A percentile compares a stretch with the other conserved stretches of the same genome.
phyloP scores from a whole-genome alignment of 192 early-diverging fungal species.

The Coemansia erecta region DNA sequence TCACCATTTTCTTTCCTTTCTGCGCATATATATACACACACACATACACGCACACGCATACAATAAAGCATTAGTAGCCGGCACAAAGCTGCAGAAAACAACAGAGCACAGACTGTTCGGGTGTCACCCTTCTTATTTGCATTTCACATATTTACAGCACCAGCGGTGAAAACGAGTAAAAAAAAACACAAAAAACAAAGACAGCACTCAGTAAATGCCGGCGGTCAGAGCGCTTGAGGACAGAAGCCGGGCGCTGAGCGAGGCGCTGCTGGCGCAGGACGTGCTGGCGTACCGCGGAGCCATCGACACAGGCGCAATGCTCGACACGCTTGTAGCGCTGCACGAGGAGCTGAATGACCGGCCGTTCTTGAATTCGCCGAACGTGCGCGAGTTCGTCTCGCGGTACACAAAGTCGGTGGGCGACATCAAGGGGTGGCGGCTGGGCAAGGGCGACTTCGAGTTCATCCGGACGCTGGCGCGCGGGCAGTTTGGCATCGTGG shows the following conservation, averaged over 20 bases:
- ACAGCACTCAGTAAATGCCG: constrained; percentile 7
- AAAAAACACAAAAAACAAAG: not conserved
- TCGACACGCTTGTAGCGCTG: constrained; percentile 41
- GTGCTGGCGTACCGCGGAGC: constrained; percentile 48
- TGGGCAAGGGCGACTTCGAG: constrained; percentile 48
- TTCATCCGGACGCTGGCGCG: constrained; percentile 46
- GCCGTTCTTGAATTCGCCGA: constrained; percentile 31
- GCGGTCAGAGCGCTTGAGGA: constrained; percentile 34
- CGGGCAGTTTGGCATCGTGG: constrained; percentile 59
- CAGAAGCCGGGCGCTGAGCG: constrained; percentile 27
- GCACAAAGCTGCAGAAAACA: too few relatives aligned
- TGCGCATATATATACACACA: not conserved
- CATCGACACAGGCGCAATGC: constrained; percentile 40
- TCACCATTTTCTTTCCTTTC: too few relatives aligned
- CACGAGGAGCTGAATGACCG: constrained; percentile 46
- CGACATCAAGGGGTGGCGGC: constrained; percentile 28
- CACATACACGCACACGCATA: not conserved
- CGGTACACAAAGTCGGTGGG: constrained; percentile 34
- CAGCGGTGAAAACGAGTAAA: too few relatives aligned
- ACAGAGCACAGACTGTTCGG: too few relatives aligned
- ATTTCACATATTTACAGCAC: too few relatives aligned
- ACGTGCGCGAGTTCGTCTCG: constrained; percentile 45
- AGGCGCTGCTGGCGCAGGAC: constrained; percentile 32
- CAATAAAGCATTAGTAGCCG: too few relatives aligned
- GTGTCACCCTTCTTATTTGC: too few relatives aligned